A percentile compares a stretch with the other conserved stretches of the same genome.
Conservation (phyloP, 768 basidiomycete species). For the Leccinum uliginosum region DNA sequence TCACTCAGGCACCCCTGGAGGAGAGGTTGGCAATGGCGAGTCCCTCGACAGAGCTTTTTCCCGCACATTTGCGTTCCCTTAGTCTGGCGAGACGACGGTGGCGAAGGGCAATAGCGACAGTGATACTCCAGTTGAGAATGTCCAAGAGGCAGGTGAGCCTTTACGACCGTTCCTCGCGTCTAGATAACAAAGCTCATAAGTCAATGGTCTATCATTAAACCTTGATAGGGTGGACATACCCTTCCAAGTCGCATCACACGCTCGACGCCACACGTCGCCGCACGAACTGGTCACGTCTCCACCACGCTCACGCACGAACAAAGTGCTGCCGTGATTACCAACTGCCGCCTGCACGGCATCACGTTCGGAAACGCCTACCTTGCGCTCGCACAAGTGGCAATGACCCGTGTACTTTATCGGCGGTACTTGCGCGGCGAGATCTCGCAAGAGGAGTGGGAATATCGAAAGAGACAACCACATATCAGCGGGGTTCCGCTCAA, state of each 20-base stretch:
- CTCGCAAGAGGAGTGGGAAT: slow-evolving; percentile 48
- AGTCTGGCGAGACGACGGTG: slow-evolving; percentile 40
- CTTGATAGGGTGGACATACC: slow-evolving; percentile 52
- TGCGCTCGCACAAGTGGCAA: slow-evolving; percentile 48
- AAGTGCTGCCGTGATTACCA: slow-evolving; percentile 31
- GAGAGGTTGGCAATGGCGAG: slow-evolving; percentile 40
- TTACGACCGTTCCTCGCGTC: neutral
- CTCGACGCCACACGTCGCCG: slow-evolving; percentile 33
- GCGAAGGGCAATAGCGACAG: slow-evolving; percentile 40
- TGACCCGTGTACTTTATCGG: slow-evolving; percentile 47
- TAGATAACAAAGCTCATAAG: neutral
- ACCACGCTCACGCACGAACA: slow-evolving; percentile 28
- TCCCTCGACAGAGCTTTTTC: slow-evolving; percentile 36
- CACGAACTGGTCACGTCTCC: slow-evolving; percentile 28
- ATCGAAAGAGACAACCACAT: slow-evolving; percentile 46
- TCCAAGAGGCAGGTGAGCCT: slow-evolving; percentile 35
- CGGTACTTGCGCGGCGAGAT: slow-evolving; percentile 48
- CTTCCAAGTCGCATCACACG: slow-evolving; percentile 42
- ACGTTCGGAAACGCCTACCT: slow-evolving; percentile 52
- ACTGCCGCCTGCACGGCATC: slow-evolving; percentile 39
- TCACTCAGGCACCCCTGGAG: slow-evolving; percentile 25
- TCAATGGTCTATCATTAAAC: slow-evolving; percentile 33
- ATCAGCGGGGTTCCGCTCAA: slow-evolving; percentile 47
- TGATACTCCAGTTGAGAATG: slow-evolving; percentile 33
- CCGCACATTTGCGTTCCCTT: slow-evolving; percentile 25